Evolutionary conservation across 352 stramenopile species (phyloP).

Genomic region (Blastocystis sp.): DNA sequence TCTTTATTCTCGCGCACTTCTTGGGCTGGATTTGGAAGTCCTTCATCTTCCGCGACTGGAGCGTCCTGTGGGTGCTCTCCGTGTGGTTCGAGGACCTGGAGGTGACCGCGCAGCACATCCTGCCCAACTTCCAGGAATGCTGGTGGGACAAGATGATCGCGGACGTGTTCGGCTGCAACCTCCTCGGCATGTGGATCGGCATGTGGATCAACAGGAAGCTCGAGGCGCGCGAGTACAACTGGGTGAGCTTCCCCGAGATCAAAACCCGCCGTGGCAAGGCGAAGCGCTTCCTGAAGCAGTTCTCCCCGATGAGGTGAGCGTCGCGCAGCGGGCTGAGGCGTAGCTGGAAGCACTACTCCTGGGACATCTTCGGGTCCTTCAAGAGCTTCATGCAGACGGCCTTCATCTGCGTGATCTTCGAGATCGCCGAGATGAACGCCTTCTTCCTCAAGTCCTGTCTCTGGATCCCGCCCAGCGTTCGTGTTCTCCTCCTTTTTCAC

Average conservation of each 20-base stretch:
- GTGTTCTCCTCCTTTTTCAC: background rate
- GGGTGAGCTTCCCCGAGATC: conserved; percentile 82
- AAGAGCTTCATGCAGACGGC: conserved; percentile 81
- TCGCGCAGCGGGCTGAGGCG: conserved; percentile 69
- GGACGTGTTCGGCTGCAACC: conserved; percentile 85
- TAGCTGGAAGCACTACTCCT: conserved; percentile 83
- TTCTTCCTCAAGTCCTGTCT: conserved; percentile 81
- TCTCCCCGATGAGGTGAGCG: conserved; percentile 76
- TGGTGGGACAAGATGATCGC: conserved; percentile 89
- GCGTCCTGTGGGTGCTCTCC: conserved; percentile 85
- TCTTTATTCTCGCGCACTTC: conserved; percentile 85
- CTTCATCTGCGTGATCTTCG: conserved; percentile 79
- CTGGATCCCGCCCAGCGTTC: conserved; percentile 55
- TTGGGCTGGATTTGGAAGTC: conserved; percentile 82
- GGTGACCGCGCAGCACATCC: conserved; percentile 82
- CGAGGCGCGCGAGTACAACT: conserved; percentile 84
- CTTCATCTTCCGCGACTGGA: conserved; percentile 88
- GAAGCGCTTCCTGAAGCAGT: conserved; percentile 80
- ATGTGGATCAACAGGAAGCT: conserved; percentile 75
- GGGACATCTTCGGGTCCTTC: conserved; percentile 86
- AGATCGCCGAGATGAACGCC: conserved; percentile 85
- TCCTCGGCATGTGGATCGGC: conserved; percentile 79
- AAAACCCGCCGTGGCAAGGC: conserved; percentile 80
- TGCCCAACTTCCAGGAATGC: conserved; percentile 88
- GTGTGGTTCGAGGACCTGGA: conserved; percentile 86